Conservation (phyloP, 179 eudicot species). For the Camellia oleifera region DNA sequence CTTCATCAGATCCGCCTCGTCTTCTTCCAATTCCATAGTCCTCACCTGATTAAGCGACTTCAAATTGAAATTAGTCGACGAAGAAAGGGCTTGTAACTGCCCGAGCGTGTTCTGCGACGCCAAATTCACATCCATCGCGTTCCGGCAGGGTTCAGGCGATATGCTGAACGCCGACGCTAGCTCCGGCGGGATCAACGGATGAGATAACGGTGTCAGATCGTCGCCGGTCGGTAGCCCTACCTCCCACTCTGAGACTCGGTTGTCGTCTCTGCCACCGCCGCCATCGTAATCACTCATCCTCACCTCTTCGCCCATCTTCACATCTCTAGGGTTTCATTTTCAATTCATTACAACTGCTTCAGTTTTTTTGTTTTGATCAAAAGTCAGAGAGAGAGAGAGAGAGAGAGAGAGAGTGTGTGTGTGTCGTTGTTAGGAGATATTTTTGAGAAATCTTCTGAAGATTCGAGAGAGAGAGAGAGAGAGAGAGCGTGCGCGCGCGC, state of each 20-base stretch:
- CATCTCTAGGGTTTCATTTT: background rate
- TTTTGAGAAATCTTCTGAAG: too few species aligned
- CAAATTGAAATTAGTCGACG: conserved; percentile 8
- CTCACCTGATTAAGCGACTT: conserved; percentile 24
- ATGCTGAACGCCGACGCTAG: conserved; percentile 63
- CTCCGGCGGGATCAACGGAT: conserved; percentile 49
- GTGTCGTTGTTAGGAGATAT: background rate
- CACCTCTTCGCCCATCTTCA: conserved; percentile 16
- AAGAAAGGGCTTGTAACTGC: background rate
- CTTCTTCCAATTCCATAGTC: conserved; percentile 11
- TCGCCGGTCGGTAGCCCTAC: conserved; percentile 48
- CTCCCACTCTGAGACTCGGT: conserved; percentile 61
- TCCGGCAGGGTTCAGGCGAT: conserved; percentile 51
- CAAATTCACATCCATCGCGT: conserved; percentile 46
- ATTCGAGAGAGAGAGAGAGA: too few species aligned
- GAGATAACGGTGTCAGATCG: conserved; percentile 61
- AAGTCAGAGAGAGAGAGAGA: background rate
- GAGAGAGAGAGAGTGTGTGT: too few species aligned
- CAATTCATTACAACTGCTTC: background rate
- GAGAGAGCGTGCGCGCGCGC: too few species aligned
- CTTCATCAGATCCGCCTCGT: conserved; percentile 20
- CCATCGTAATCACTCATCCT: conserved; percentile 30
- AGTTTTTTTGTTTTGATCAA: background rate
- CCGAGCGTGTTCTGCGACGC: conserved; percentile 54
- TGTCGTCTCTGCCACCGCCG: conserved; percentile 32